Percentiles rank a stretch among this genome's conserved stretches.
Conservation (phyloP, 306 rosid genomes). For the Phaseolus lunatus region DNA sequence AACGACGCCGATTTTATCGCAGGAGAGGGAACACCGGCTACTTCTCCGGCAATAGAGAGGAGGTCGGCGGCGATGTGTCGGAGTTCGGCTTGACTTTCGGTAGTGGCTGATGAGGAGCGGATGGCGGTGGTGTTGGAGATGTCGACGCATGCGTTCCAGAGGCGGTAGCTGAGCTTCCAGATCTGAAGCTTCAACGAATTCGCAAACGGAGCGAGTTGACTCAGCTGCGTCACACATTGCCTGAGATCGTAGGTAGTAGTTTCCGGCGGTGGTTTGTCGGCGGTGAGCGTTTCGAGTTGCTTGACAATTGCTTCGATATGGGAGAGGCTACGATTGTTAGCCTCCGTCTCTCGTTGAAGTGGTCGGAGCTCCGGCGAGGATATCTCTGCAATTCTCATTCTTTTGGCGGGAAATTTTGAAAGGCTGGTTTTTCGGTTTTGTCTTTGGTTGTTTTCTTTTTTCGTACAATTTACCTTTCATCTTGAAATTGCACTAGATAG, state of each 20-base stretch:
- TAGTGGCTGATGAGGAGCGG: constrained; percentile 51
- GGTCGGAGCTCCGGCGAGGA: constrained; percentile 58
- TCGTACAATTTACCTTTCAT: neutral
- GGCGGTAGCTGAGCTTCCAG: constrained; percentile 94
- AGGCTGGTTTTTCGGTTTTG: neutral
- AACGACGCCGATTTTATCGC: constrained; percentile 71
- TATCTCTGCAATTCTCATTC: constrained; percentile 86
- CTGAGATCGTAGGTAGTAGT: constrained; percentile 61
- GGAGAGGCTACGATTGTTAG: constrained; percentile 49
- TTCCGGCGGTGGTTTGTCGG: constrained; percentile 44
- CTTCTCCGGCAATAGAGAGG: constrained; percentile 59
- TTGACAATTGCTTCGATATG: constrained; percentile 69
- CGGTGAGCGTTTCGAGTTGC: constrained; percentile 60
- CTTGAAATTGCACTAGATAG: no score
- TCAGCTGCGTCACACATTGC: constrained; percentile 53
- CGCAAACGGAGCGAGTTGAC: constrained; percentile 62
- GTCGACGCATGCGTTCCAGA: constrained; percentile 95
- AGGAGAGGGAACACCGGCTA: constrained; percentile 72
- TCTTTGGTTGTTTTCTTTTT: constrained; percentile 6
- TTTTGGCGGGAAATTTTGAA: constrained; percentile 68
- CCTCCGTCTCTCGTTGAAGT: constrained; percentile 46
- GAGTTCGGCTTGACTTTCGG: constrained; percentile 67
- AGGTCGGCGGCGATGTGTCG: constrained; percentile 84
- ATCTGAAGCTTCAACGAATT: constrained; percentile 68
- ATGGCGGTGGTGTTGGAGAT: constrained; percentile 75